These are phyloP conservation scores for Beverwykella pulmonaria DNA, from an alignment of 495 filamentous ascomycete genomes.

Conservation along the genomic window DNA sequence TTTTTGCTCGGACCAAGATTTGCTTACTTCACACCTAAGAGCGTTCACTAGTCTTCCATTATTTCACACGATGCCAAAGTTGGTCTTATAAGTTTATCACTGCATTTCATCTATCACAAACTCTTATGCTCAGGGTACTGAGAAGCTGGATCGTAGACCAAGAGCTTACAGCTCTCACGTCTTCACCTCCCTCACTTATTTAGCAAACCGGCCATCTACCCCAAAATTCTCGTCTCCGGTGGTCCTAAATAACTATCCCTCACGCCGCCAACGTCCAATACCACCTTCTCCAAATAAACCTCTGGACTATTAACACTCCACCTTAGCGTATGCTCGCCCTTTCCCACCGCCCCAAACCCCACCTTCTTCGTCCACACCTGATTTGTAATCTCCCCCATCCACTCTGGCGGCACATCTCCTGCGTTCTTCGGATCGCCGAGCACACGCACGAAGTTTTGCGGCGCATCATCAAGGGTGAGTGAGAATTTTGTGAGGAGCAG, in stretches of 20 bases:
- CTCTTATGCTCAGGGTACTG: too few species aligned
- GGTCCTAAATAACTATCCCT: slow-evolving; percentile 32
- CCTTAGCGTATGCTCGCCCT: slow-evolving; percentile 20
- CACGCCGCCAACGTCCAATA: slow-evolving; percentile 26
- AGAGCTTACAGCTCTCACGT: too few species aligned
- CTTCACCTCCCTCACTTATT: too few species aligned
- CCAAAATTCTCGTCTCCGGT: slow-evolving; percentile 12
- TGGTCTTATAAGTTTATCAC: too few species aligned
- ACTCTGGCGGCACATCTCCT: slow-evolving; percentile 26
- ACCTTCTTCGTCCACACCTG: slow-evolving; percentile 29
- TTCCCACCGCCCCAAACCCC: not conserved
- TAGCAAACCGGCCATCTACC: too few species aligned
- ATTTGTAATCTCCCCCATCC: slow-evolving; percentile 13
- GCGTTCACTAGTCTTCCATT: too few species aligned
- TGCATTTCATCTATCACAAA: too few species aligned
- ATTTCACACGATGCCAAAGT: too few species aligned
- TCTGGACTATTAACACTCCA: slow-evolving; percentile 17
- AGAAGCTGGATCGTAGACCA: too few species aligned
- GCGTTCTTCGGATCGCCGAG: slow-evolving; percentile 24
- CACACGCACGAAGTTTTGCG: slow-evolving; percentile 15
- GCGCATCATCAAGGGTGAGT: slow-evolving; percentile 20
- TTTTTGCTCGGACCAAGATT: too few species aligned
- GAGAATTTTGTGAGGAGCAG: slow-evolving; percentile 19
- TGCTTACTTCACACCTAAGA: too few species aligned
- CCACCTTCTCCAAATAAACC: slow-evolving; percentile 25